A percentile compares a stretch with the other conserved stretches of the same genome.
Conservation (phyloP, 164 flowering plant species). For the Cinnamomum micranthum region DNA sequence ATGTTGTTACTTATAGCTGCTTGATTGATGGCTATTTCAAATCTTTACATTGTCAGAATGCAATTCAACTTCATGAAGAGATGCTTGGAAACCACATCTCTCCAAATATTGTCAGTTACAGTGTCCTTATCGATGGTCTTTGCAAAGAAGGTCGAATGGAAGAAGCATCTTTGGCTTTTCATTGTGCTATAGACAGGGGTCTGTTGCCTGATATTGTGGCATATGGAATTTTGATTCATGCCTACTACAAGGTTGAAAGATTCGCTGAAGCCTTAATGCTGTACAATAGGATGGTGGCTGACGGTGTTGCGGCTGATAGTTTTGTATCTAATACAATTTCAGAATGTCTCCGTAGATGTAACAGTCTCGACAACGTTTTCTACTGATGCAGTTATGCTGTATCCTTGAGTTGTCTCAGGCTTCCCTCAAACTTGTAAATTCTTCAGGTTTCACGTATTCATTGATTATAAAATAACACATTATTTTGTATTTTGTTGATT, state of each 20-base stretch:
- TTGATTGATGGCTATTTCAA: conserved; percentile 48
- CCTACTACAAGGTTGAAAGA: conserved; percentile 43
- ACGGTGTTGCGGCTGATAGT: conserved; percentile 37
- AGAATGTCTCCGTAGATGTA: conserved; percentile 10
- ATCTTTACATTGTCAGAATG: conserved; percentile 20
- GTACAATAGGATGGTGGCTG: conserved; percentile 32
- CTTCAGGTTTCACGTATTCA: too few species aligned
- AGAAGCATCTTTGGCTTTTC: conserved; percentile 39
- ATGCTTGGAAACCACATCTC: conserved; percentile 35
- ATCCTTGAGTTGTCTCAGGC: too few species aligned
- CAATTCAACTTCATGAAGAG: conserved; percentile 36
- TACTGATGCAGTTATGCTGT: too few species aligned
- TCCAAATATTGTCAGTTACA: conserved; percentile 46
- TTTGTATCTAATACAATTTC: conserved; percentile 21
- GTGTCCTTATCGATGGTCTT: conserved; percentile 50
- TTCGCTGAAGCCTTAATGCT: conserved; percentile 34
- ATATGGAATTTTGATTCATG: conserved; percentile 44
- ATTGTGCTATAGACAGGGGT: conserved; percentile 26
- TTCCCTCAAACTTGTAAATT: too few species aligned
- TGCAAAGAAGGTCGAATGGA: conserved; percentile 43
- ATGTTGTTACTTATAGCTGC: conserved; percentile 45
- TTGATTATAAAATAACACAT: too few species aligned
- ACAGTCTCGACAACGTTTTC: too few species aligned
- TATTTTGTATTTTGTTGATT: too few species aligned
- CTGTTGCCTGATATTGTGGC: conserved; percentile 50